Evolutionary conservation across 2,329 filamentous ascomycete species (phyloP).

Genomic region (Trichoderma cornu-damae): DNA sequence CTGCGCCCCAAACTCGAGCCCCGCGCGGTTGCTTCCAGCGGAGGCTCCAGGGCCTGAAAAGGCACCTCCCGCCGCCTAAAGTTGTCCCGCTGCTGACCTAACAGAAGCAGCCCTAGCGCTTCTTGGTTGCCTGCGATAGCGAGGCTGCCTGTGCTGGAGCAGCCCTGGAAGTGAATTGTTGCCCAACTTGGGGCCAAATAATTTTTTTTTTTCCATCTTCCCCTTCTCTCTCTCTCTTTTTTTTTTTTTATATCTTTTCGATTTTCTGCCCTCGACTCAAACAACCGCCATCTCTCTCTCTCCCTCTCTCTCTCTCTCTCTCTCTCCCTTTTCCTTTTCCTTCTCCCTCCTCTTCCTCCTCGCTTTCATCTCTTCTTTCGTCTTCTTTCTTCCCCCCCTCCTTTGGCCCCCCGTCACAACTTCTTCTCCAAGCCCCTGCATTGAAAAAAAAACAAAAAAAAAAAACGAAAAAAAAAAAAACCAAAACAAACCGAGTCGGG

Average conservation of each 20-base stretch:
- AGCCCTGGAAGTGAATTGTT: conserved; percentile 5
- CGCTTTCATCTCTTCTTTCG: no score
- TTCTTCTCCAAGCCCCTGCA: neutral
- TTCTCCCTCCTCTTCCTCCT: neutral
- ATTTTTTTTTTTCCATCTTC: conserved; percentile 3
- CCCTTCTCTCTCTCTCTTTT: neutral
- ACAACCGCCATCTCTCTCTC: neutral
- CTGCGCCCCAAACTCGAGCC: no score
- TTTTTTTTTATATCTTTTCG: conserved; percentile 1
- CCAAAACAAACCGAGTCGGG: neutral
- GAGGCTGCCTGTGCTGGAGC: neutral
- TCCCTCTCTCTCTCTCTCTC: neutral
- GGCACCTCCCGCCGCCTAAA: no score
- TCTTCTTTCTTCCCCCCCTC: neutral
- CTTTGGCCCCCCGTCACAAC: neutral
- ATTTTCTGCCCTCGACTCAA: neutral
- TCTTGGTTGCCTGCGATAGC: neutral
- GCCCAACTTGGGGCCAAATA: conserved; percentile 1
- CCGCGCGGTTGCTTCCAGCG: neutral
- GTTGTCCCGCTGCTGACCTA: neutral
- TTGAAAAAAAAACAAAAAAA: neutral
- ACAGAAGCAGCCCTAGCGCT: neutral
- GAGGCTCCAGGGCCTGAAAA: conserved; percentile 9
- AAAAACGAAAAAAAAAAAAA: neutral
- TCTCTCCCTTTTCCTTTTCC: neutral